Base-by-base conservation (phyloP, 2,329 filamentous ascomycete genomes). In the Aspergillus neotritici region DNA sequence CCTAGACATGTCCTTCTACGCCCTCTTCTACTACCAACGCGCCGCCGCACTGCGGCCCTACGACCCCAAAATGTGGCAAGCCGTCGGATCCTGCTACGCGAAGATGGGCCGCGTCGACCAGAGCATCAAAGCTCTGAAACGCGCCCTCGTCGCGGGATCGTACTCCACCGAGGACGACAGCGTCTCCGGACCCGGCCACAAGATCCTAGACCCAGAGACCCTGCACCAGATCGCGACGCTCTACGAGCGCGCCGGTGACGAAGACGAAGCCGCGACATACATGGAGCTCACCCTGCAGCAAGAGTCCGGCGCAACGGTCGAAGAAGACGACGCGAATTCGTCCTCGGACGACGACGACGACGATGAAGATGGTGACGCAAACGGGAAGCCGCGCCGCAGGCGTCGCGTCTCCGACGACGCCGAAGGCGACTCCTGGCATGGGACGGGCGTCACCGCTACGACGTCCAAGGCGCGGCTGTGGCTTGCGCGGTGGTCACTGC, bases 11-110 rank as follows among this genome's bases (percentile, higher is more conserved):
- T 87, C 95, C 61, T 89, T 90, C 34, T 98, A 98, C 64, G 90
- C 91, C 1, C 71, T 98, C 0, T 97, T 93, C 78, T 98, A 98
- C 68, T 96, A 95, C 71, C 94, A 97, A 62, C 88, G 93, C 44
- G 93, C 93, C 0, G 91, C 91, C 0, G 87, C 89, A 0, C 74
- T 98, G 2, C 82, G 90, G n/a, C 89, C 91, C 0, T 96, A 91
- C 76, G 93, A 98, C 56, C 87, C 90, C 0, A 97, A 97, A 67
- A 94, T 98, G 87, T 98, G 93, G 93, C 86, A 93, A 72, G 93
- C 93, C 0, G 89, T 98, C 4, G 93, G 87, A 8, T 86, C 86
- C 29, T 96, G 91, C 62, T 83, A 94, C 51, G 85, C 91, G 49
- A 91, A 90, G 62, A 94, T 96, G 77, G 84, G 83, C 40, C 82